Conservation (phyloP, 2,329 filamentous ascomycete species). For the Fusarium cyanostomum region DNA sequence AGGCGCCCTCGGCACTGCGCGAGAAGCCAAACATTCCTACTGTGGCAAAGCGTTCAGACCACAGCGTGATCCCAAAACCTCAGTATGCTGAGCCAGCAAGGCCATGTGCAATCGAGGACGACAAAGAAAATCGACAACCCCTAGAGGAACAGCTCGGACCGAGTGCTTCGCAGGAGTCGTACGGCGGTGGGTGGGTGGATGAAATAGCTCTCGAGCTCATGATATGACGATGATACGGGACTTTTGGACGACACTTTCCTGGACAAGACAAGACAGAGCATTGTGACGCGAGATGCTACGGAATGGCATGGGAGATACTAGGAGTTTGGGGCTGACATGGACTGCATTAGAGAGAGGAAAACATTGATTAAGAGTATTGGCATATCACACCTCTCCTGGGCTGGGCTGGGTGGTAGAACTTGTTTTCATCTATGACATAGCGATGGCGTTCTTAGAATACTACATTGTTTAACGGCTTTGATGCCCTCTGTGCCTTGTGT, state of each 20-base stretch:
- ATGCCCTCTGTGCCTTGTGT: neutral
- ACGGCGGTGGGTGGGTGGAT: conserved; percentile 52
- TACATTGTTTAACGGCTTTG: conserved; percentile 2
- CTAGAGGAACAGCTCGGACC: conserved; percentile 14
- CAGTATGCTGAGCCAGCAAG: neutral
- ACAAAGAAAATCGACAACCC: conserved; percentile 41
- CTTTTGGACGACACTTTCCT: conserved; percentile 14
- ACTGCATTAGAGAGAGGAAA: neutral
- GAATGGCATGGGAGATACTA: neutral
- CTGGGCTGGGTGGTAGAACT: conserved; percentile 9
- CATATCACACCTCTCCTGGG: neutral
- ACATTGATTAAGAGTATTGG: neutral
- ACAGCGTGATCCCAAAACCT: neutral
- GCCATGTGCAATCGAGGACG: neutral
- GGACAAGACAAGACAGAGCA: neutral
- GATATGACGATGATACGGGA: conserved; percentile 31
- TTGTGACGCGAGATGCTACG: neutral
- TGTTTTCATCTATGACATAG: conserved; percentile 20
- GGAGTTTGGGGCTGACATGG: conserved; percentile 10
- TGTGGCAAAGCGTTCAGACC: neutral
- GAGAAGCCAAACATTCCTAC: neutral
- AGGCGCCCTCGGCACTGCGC: neutral
- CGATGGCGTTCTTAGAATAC: conserved; percentile 26
- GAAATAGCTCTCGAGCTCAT: conserved; percentile 48
- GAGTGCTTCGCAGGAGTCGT: conserved; percentile 51